A percentile compares a stretch with the other conserved stretches of the same genome.
Evolutionary conservation across 768 basidiomycete genomes (phyloP).

Genomic region (Pulveroboletus frians): DNA sequence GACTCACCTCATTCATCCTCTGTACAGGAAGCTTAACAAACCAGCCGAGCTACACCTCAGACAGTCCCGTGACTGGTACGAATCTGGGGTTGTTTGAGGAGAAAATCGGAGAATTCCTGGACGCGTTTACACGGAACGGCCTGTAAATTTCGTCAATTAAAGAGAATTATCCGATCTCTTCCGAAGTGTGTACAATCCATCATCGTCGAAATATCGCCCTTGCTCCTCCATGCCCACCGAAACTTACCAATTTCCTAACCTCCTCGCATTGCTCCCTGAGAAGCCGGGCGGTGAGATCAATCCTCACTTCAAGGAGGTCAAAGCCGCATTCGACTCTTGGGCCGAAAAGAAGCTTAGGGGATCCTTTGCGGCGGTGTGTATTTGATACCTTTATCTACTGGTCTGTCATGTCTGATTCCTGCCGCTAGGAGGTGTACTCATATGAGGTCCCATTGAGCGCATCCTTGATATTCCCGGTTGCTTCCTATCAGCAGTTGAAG

Average conservation of each 20-base stretch:
- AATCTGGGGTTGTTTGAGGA: no score
- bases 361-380: not conserved
- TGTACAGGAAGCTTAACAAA: no score
- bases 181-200: not conserved
- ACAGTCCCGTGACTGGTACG: no score
- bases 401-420: not conserved
- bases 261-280: constrained; percentile 21
- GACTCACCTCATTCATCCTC: no score
- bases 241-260: constrained; percentile 22
- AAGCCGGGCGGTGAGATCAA: constrained; percentile 29
- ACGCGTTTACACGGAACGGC: no score
- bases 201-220: not conserved
- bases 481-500: not conserved
- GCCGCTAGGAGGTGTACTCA: constrained; percentile 24
- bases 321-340: constrained; percentile 8
- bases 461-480: not conserved
- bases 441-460: constrained; percentile 1
- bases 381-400: no score
- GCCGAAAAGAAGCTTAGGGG: not conserved
- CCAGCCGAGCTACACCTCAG: no score
- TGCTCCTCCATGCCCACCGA: not conserved
- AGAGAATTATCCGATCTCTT: no score
- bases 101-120: no score
- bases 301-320: constrained; percentile 20
- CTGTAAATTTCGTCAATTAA: no score